phyloP scores from a whole-genome alignment of 352 stramenopile species.

The Pythium scleroteichum region DNA sequence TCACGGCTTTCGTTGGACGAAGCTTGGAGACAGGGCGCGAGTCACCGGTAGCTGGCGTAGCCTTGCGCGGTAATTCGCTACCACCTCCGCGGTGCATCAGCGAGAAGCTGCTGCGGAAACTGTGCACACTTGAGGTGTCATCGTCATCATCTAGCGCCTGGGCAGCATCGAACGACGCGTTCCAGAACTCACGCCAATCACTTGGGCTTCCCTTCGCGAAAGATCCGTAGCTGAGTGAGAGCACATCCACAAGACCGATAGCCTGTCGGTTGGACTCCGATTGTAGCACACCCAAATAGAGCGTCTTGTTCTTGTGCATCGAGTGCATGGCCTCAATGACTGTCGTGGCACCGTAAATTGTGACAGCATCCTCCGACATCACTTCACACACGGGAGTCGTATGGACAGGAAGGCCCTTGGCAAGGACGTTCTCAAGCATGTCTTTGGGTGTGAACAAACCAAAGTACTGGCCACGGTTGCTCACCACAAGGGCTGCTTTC shows the following conservation, averaged over 20 bases:
- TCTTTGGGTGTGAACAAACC: conserved; percentile 98
- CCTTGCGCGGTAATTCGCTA: conserved; percentile 38
- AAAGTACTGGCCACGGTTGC: conserved; percentile 91
- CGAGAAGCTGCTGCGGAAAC: conserved; percentile 79
- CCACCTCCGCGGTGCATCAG: conserved; percentile 39
- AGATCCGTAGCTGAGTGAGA: conserved; percentile 86
- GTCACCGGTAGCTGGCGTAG: conserved; percentile 67
- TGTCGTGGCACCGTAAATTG: conserved; percentile 62
- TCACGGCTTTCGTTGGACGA: conserved; percentile 88
- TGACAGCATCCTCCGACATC: conserved; percentile 78
- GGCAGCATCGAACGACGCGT: conserved; percentile 79
- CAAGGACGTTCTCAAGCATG: conserved; percentile 95
- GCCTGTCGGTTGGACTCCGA: conserved; percentile 63
- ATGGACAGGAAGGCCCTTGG: conserved; percentile 90
- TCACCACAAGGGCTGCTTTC: conserved; percentile 95
- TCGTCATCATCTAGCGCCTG: conserved; percentile 64
- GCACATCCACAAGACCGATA: conserved; percentile 84
- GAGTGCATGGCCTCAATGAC: conserved; percentile 88
- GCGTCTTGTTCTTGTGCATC: conserved; percentile 88
- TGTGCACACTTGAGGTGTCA: conserved; percentile 79
- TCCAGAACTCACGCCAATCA: conserved; percentile 91
- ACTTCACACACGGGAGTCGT: conserved; percentile 93
- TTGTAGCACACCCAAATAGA: conserved; percentile 83
- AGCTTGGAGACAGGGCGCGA: conserved; percentile 91
- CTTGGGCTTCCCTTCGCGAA: conserved; percentile 87